Base-by-base conservation (phyloP, 2,329 filamentous ascomycete species). In the Coniochaeta pulveracea region DNA sequence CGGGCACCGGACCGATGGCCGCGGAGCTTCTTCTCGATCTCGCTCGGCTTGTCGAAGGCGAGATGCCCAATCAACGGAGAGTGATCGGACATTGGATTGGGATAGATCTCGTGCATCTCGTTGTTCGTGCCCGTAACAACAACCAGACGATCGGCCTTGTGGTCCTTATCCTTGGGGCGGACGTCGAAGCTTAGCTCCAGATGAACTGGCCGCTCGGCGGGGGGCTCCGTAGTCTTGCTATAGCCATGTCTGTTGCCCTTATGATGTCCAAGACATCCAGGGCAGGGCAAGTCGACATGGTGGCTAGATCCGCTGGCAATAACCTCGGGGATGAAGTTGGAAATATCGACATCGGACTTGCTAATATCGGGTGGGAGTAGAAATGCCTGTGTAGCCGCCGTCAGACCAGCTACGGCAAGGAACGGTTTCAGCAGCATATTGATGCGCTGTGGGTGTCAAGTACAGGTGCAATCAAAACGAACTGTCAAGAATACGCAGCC, bases 41-140 rank as follows among this genome's bases (percentile, higher is more conserved):
- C n/a, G n/a, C n/a, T n/a, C n/a, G n/a, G n/a, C n/a, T n/a, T n/a
- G n/a, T n/a, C n/a, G n/a, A n/a, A n/a, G n/a, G n/a, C n/a, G n/a
- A n/a, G n/a, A n/a, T n/a, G n/a, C n/a, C n/a, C n/a, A 4, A 29
- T 12, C 23, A 75, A 56, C 7, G 54, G 52, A 30, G 54, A 52
- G 41, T 49, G 49, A 48, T 62, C 58, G 2, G 64, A 58, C 47
- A 69, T 56, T 41, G 69, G 51, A 33, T 61, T 54, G 11, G 71
- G 70, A 43, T 76, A 81, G 12, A 81, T 57, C 44, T 73, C 66
- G 39, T 69, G 66, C 37, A 66, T 71, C 51, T 80, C 80, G n/a
- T n/a, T n/a, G n/a, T n/a, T n/a, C n/a, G n/a, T n/a, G n/a, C n/a
- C n/a, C n/a, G n/a, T n/a, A n/a, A n/a, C n/a, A 37, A 80, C 45